Evolutionary conservation across 352 stramenopile genomes (phyloP).

Genomic region (Phytopythium oedochilum): DNA sequence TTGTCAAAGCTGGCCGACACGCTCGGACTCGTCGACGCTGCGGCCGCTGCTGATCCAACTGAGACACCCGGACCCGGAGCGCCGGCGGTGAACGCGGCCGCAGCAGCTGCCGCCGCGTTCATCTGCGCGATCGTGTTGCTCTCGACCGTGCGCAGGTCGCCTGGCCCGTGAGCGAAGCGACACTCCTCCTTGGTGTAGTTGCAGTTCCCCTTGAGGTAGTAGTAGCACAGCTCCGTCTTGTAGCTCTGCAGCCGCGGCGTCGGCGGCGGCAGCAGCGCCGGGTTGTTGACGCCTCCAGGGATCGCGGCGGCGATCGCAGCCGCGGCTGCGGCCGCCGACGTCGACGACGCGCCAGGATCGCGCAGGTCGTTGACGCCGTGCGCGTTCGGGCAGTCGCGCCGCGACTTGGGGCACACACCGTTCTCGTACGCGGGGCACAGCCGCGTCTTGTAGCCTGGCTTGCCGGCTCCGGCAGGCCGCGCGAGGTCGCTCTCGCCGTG

Average conservation of each 20-base stretch:
- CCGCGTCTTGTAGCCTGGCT: constrained; percentile 64
- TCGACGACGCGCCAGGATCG: constrained; percentile 23
- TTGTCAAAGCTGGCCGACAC: constrained; percentile 23
- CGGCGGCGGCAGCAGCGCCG: constrained; percentile 29
- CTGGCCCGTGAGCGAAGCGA: constrained; percentile 81
- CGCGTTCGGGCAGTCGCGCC: constrained; percentile 70
- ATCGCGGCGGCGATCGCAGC: constrained; percentile 3
- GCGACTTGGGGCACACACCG: constrained; percentile 64
- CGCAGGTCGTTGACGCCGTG: constrained; percentile 76
- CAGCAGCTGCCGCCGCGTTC: constrained; percentile 22
- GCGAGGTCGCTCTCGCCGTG: constrained; percentile 80
- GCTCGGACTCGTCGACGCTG: background rate
- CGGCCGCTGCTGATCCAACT: too few relatives aligned
- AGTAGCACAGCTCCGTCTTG: constrained; percentile 89
- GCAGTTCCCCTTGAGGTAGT: constrained; percentile 85
- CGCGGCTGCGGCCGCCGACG: constrained; percentile 15
- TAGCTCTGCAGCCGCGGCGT: constrained; percentile 80
- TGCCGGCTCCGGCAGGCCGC: constrained; percentile 18
- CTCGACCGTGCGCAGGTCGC: constrained; percentile 74
- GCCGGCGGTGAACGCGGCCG: constrained; percentile 11
- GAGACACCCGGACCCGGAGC: constrained; percentile 3
- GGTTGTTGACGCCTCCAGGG: constrained; percentile 12
- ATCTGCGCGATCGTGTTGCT: constrained; percentile 78
- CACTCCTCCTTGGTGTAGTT: constrained; percentile 88
- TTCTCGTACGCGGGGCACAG: constrained; percentile 77